A percentile compares a stretch with the other conserved stretches of the same genome.
These are phyloP conservation scores for Lasiodiplodia gonubiensis DNA, from an alignment of 2,329 filamentous ascomycete species.

Conservation along the genomic window DNA sequence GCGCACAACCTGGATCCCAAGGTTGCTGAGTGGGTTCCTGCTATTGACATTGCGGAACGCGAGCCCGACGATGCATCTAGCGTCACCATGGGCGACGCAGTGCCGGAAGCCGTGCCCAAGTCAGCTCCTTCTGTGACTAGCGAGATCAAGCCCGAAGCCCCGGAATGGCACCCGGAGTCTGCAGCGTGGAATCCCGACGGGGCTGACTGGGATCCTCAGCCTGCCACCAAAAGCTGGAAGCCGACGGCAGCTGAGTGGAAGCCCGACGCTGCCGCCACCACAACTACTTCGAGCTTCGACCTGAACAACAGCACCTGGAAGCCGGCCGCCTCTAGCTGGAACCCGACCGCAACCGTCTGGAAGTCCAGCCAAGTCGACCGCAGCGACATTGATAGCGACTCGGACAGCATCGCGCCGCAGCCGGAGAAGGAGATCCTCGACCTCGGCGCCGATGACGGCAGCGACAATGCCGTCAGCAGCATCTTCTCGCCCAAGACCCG, in stretches of 20 bases:
- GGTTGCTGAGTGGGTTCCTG: conserved; percentile 35
- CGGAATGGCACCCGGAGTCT: conserved; percentile 11
- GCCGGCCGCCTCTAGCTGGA: background rate
- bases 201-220: background rate
- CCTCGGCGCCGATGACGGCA: conserved; percentile 12
- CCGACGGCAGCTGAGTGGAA: background rate
- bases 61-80: conserved; percentile 8
- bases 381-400: conserved; percentile 10
- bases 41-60: conserved; percentile 22
- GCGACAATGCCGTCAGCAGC: background rate
- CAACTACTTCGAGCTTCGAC: background rate
- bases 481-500: conserved; percentile 2
- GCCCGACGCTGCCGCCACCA: background rate
- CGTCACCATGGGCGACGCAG: conserved; percentile 5
- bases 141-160: background rate
- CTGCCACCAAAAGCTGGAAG: conserved; percentile 1
- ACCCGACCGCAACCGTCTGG: background rate
- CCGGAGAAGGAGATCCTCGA: conserved; percentile 19
- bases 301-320: background rate
- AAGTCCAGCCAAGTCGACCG: background rate
- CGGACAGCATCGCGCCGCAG: background rate
- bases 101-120: background rate
- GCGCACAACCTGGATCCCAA: conserved; percentile 35
- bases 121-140: background rate
- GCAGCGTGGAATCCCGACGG: conserved; percentile 13